A percentile compares a stretch with the other conserved stretches of the same genome.
phyloP scores from a whole-genome alignment of 192 early-diverging fungal genomes.

The Coemansia sp. region DNA sequence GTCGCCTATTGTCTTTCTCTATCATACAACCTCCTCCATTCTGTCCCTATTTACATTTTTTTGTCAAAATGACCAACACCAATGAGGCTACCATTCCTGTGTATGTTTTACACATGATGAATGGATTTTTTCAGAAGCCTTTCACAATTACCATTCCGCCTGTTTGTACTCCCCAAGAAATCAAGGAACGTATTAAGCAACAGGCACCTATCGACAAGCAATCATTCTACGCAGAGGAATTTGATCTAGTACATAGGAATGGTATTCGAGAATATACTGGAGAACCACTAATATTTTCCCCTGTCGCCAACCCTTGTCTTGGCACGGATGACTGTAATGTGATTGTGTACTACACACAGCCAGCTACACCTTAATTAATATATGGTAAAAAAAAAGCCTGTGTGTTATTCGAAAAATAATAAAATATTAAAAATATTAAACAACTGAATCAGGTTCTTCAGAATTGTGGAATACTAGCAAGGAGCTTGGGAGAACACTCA shows the following conservation, averaged over 20 bases:
- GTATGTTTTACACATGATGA: not conserved
- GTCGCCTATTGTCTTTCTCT: not conserved
- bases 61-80: not conserved
- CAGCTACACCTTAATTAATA: not conserved
- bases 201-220: not conserved
- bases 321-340: not conserved
- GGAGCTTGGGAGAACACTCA: constrained; percentile 4
- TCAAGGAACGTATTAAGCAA: not conserved
- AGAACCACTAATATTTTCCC: not conserved
- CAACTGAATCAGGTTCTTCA: not conserved
- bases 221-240: not conserved
- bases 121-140: not conserved
- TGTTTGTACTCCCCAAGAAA: not conserved
- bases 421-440: not conserved
- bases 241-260: not conserved
- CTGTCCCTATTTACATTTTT: not conserved
- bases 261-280: not conserved
- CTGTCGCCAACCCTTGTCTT: not conserved
- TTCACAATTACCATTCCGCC: not conserved
- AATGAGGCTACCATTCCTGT: not conserved
- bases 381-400: not conserved
- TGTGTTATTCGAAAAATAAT: not conserved
- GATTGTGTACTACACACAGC: not conserved
- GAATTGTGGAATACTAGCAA: not conserved
- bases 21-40: not conserved